Conservation (phyloP, 495 filamentous ascomycete genomes). For the Aspergillus bertholletiae region DNA sequence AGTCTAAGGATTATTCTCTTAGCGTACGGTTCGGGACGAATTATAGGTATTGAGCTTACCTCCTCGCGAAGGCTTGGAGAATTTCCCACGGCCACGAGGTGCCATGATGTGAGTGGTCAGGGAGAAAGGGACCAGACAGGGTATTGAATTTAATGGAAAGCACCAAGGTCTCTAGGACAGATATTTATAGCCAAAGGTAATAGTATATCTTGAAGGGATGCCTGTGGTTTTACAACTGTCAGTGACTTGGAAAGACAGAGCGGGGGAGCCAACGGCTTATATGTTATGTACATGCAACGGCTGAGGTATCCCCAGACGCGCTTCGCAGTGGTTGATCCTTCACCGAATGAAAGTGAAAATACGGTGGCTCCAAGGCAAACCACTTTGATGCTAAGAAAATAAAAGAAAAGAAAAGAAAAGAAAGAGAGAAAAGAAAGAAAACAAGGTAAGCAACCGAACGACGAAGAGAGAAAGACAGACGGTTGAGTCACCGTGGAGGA, state of each 20-base stretch:
- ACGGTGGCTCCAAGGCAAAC: no score
- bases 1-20: not conserved
- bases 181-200: no score
- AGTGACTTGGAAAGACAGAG: no score
- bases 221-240: no score
- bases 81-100: constrained; percentile 77
- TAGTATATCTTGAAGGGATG: not conserved
- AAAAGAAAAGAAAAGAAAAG: not conserved
- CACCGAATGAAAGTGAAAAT: no score
- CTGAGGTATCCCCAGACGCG: no score
- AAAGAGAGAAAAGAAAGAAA: no score
- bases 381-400: not conserved
- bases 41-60: constrained; percentile 50
- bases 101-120: constrained; percentile 29
- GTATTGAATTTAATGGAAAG: not conserved
- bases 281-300: no score
- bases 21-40: not conserved
- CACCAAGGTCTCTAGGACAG: not conserved
- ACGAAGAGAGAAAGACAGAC: no score
- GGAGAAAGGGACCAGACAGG: not conserved
- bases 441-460: no score
- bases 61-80: constrained; percentile 87
- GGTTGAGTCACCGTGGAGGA: constrained; percentile 2
- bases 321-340: no score
- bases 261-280: no score